Conservation (phyloP, 352 stramenopile species). For the Nothophytophthora sp. region DNA sequence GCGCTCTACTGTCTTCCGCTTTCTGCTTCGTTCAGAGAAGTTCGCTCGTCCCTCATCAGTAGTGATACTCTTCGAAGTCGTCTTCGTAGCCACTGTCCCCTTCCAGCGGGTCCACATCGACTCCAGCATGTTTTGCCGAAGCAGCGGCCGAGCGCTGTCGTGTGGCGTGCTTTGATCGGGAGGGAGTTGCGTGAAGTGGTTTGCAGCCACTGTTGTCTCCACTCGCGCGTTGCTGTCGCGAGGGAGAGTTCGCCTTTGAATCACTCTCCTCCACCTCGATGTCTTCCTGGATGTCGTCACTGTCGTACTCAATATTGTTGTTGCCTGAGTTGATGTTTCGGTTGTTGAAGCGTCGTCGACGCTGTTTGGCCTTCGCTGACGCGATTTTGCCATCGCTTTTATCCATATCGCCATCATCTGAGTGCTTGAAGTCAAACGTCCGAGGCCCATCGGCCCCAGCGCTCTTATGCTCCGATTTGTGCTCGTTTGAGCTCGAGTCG, state of each 20-base stretch:
- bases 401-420: conserved; percentile 7
- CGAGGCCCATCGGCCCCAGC: conserved; percentile 12
- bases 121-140: conserved; percentile 14
- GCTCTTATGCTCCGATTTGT: conserved; percentile 20
- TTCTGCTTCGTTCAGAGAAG: background rate
- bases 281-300: conserved; percentile 82
- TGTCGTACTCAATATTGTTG: conserved; percentile 58
- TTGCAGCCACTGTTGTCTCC: conserved; percentile 17
- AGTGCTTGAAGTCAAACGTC: conserved; percentile 31
- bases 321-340: conserved; percentile 14
- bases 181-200: background rate
- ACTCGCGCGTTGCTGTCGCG: background rate
- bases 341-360: background rate
- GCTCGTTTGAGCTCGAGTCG: conserved; percentile 3
- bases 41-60: conserved; percentile 8
- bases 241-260: conserved; percentile 6
- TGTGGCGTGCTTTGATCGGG: conserved; percentile 11
- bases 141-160: conserved; percentile 8
- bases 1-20: background rate
- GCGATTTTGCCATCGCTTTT: conserved; percentile 2
- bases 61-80: conserved; percentile 74
- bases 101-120: conserved; percentile 37
- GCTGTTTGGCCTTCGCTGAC: conserved; percentile 21
- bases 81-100: conserved; percentile 72
- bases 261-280: conserved; percentile 62